Conservation (phyloP, 495 filamentous ascomycete species). For the Penicillium pulvis region DNA sequence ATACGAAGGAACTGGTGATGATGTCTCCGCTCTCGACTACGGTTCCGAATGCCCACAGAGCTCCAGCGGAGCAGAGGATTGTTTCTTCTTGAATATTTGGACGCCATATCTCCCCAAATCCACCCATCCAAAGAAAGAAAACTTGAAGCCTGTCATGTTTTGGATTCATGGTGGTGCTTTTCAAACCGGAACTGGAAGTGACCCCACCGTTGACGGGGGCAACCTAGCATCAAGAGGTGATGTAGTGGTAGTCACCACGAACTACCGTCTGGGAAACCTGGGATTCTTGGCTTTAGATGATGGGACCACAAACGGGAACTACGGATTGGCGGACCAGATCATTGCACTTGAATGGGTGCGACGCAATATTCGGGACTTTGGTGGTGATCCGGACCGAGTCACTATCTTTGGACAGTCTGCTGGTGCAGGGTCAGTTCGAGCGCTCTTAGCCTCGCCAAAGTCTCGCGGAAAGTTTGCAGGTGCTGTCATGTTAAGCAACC, state of each 20-base stretch:
- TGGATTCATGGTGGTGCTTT: conserved; percentile 54
- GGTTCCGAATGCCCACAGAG: conserved; percentile 22
- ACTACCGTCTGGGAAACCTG: conserved; percentile 43
- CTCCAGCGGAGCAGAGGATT: conserved; percentile 29
- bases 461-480: conserved; percentile 44
- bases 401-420: conserved; percentile 59
- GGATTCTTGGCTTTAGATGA: conserved; percentile 35
- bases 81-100: conserved; percentile 50
- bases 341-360: conserved; percentile 40
- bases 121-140: conserved; percentile 12
- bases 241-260: conserved; percentile 49
- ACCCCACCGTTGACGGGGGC: conserved; percentile 42
- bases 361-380: conserved; percentile 38
- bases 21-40: conserved; percentile 24
- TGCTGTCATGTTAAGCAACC: conserved; percentile 47
- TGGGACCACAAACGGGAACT: conserved; percentile 34
- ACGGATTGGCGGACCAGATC: conserved; percentile 41
- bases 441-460: conserved; percentile 28
- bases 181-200: conserved; percentile 38
- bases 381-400: conserved; percentile 54
- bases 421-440: conserved; percentile 46
- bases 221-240: conserved; percentile 46
- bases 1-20: conserved; percentile 16
- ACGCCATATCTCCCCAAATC: conserved; percentile 47
- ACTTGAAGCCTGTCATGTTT: conserved; percentile 46